A percentile compares a stretch with the other conserved stretches of the same genome.
These are phyloP conservation scores for Dioscorea cayenensis DNA, from an alignment of 116 monocot genomes.

Conservation along the genomic window DNA sequence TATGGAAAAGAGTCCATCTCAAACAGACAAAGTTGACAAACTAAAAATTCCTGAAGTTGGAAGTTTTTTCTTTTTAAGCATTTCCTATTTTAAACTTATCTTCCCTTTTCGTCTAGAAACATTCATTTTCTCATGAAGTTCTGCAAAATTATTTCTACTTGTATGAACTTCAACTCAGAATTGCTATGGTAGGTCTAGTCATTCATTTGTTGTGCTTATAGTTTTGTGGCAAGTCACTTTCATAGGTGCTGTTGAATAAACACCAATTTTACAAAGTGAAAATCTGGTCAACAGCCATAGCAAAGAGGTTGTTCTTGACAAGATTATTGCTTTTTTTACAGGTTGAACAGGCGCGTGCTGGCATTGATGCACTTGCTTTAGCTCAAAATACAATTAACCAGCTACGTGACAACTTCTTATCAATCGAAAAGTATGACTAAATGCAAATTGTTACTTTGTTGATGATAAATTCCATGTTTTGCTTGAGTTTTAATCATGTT, in stretches of 20 bases:
- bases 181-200: not conserved
- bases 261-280: too few species aligned
- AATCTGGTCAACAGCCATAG: too few species aligned
- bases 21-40: too few species aligned
- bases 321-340: conserved; percentile 17
- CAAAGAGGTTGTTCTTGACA: not conserved
- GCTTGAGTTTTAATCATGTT: not conserved
- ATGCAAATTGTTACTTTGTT: not conserved
- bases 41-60: too few species aligned
- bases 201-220: not conserved
- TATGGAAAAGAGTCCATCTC: too few species aligned
- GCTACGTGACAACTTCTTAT: conserved; percentile 77
- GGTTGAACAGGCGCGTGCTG: conserved; percentile 90
- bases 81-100: not conserved
- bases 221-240: not conserved
- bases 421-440: conserved; percentile 70
- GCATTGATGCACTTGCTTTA: conserved; percentile 80
- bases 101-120: not conserved
- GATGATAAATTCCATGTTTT: not conserved
- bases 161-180: not conserved
- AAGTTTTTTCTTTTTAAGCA: not conserved
- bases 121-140: not conserved
- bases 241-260: too few species aligned
- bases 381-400: conserved; percentile 82
- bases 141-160: not conserved